phyloP scores from a whole-genome alignment of 75 land plant genomes.

The Pinus albicaulis region DNA sequence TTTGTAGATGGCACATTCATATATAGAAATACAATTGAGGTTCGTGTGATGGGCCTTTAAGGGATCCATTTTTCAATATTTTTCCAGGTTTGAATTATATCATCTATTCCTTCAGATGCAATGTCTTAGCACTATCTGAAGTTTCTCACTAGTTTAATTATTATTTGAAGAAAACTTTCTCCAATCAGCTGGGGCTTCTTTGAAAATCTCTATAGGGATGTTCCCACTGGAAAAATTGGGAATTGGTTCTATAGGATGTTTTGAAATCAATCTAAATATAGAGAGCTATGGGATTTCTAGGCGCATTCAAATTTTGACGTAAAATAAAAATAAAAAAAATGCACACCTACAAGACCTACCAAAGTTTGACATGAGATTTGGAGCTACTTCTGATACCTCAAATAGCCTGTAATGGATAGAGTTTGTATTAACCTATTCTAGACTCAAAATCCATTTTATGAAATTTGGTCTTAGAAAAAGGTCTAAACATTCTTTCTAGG shows the following conservation, averaged over 20 bases:
- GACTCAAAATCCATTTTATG: no score
- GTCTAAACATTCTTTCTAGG: no score
- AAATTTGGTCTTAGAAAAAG: no score
- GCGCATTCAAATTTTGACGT: no score
- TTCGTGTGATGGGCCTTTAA: conserved; percentile 94
- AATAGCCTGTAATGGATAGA: no score
- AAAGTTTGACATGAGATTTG: no score
- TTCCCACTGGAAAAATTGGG: conserved; percentile 97
- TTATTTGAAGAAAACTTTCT: neutral
- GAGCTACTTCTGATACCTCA: no score
- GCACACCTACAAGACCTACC: no score
- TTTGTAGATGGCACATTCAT: conserved; percentile 97
- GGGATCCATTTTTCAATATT: conserved; percentile 82
- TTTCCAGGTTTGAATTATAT: conserved; percentile 64
- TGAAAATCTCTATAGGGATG: conserved; percentile 58
- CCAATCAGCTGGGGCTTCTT: neutral
- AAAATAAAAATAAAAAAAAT: no score
- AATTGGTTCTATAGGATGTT: conserved; percentile 71
- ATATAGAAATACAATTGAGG: conserved; percentile 96
- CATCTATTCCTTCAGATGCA: conserved; percentile 5
- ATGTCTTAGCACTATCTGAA: neutral
- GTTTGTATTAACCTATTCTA: no score
- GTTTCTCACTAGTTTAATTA: neutral
- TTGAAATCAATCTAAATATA: conserved; percentile 39
- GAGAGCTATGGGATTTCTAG: neutral